Evolutionary conservation across 371 early-diverging fungal species (phyloP), one percentile per base, ranked within the genome.

Genomic region (Entomophthora muscae): DNA sequence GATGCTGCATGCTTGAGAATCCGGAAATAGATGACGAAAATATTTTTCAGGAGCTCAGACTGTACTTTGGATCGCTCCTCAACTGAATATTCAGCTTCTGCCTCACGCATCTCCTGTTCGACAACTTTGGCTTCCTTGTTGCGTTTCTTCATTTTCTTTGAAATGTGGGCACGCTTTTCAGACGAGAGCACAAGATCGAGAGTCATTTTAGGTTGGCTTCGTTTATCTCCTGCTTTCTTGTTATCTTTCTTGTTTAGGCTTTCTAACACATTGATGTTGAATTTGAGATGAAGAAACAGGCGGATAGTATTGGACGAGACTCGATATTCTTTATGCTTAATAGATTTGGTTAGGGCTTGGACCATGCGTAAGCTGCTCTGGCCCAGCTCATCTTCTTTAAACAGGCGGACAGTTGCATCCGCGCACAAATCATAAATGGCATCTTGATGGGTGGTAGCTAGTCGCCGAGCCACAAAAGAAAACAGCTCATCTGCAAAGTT

Each of bases 11-110:
- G 82, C 75, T 95, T 94, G 53, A 96, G 78, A 32, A 95, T 85
- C 53, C 93, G 82, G 76, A 96, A 93, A 70, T 95, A 95, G 13
- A 87, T 89, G 32, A 88, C 72, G 72, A 96, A 96, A 26, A 96
- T 82, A 54, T 84, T 75, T 72, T 93, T 93, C 51, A 96, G 75
- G 0, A 94, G 91, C 71, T 93, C 93, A 1, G 91, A 83, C 55
- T 92, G 91, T 82, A 70, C 75, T 63, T 83, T 82, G 30, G 81
- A 71, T 66, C 77, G 83, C 65, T 88, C 88, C 65, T 86, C 86
- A 67, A 78, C 77, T 68, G 84, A 81, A 12, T 82, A 80, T 21
- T 80, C 79, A 0, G 88, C 90, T 66, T 90, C 92, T 1, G 89
- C 90, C 65, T 90, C 90, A 72, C 82, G 80, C 70, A 91, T 73